These are phyloP conservation scores for Canna indica DNA, from an alignment of 176 grass and related monocot genomes.

Conservation along the genomic window DNA sequence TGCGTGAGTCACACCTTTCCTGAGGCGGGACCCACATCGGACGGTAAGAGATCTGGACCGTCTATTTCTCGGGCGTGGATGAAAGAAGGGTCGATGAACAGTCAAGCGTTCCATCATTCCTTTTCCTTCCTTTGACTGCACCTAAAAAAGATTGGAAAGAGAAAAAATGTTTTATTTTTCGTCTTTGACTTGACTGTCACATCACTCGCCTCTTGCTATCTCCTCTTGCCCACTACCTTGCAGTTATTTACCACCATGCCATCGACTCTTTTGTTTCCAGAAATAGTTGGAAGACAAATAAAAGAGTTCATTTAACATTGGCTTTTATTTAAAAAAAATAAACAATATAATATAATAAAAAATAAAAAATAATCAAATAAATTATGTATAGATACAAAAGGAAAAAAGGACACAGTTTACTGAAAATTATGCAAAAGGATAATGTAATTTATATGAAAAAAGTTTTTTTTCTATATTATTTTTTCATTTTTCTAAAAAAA, in stretches of 20 bases:
- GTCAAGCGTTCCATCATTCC: slow-evolving; percentile 23
- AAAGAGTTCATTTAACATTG: too few relatives aligned
- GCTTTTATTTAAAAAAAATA: too few relatives aligned
- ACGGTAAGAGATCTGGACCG: background rate
- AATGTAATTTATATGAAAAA: too few relatives aligned
- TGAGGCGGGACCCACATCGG: background rate
- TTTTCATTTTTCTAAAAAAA: background rate
- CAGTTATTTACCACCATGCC: background rate
- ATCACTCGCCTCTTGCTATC: background rate
- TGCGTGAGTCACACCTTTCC: too few relatives aligned
- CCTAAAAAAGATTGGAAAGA: slow-evolving; percentile 21
- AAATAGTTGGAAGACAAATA: too few relatives aligned
- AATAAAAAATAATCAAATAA: too few relatives aligned
- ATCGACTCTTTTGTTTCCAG: background rate
- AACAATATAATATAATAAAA: too few relatives aligned
- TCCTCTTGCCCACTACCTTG: background rate
- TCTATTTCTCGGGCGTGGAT: background rate
- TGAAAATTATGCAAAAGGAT: too few relatives aligned
- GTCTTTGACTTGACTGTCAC: slow-evolving; percentile 36
- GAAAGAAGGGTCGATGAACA: background rate
- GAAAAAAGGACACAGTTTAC: too few relatives aligned
- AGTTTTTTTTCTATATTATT: too few relatives aligned
- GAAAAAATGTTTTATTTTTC: slow-evolving; percentile 8
- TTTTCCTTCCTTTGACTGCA: slow-evolving; percentile 31
- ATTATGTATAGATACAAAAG: too few relatives aligned